phyloP scores from a whole-genome alignment of 345 rosid species.

The Adansonia digitata region DNA sequence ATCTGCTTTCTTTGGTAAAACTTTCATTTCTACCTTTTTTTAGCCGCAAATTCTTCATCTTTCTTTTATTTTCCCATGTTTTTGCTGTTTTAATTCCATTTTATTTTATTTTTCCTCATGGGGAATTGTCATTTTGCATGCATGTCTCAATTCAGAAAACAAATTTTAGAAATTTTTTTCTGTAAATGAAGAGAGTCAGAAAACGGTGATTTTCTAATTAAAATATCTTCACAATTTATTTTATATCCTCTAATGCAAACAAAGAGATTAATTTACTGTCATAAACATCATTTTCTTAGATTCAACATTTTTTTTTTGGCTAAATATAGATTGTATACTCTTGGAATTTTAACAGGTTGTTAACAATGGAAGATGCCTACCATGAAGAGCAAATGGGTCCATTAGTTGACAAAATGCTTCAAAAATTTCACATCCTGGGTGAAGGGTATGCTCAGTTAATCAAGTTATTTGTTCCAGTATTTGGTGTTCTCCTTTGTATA shows the following conservation, averaged over 20 bases:
- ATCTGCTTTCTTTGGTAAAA: neutral
- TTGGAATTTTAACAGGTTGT: slow-evolving; percentile 46
- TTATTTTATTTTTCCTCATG: neutral
- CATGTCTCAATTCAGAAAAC: neutral
- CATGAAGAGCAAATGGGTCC: slow-evolving; percentile 48
- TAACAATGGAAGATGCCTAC: slow-evolving; percentile 69
- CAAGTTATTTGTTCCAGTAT: neutral
- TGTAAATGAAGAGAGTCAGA: neutral
- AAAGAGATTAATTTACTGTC: neutral
- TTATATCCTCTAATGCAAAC: neutral
- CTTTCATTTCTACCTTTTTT: neutral
- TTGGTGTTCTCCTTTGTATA: neutral
- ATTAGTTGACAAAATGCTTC: slow-evolving; percentile 48
- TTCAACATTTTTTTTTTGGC: neutral
- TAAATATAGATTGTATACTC: slow-evolving; percentile 16
- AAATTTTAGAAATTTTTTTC: neutral
- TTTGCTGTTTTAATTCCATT: neutral
- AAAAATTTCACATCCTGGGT: slow-evolving; percentile 56
- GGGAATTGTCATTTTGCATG: slow-evolving; percentile 3
- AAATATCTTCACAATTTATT: neutral
- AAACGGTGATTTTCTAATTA: neutral
- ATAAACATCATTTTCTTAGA: neutral
- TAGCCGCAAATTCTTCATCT: neutral
- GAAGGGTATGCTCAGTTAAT: slow-evolving; percentile 60
- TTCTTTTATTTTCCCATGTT: neutral